Percentiles rank a stretch among this genome's conserved stretches.
Evolutionary conservation across 305 asterid species (phyloP).

Genomic region (Salvia sclarea): DNA sequence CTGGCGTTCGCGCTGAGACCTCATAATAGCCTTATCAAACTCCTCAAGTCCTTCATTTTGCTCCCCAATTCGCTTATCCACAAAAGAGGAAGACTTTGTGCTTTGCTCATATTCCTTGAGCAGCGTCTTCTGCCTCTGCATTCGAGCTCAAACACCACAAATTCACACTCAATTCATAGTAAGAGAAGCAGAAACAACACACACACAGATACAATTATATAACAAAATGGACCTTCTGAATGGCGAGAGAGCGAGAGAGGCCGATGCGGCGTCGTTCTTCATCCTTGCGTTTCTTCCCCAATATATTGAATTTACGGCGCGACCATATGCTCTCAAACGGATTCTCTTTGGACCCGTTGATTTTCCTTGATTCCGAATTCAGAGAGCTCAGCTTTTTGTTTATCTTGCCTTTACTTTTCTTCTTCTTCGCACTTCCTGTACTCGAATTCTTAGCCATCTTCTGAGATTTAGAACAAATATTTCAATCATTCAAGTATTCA

Average conservation of each 20-base stretch:
- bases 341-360: slow-evolving; percentile 54
- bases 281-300: slow-evolving; percentile 86
- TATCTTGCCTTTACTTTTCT: slow-evolving; percentile 50
- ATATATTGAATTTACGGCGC: slow-evolving; percentile 71
- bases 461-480: too few species aligned
- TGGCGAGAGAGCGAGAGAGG: slow-evolving; percentile 78
- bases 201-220: background rate
- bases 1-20: slow-evolving; percentile 92
- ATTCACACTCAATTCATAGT: background rate
- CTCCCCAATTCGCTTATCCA: slow-evolving; percentile 94
- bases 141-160: slow-evolving; percentile 29
- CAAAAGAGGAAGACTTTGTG: slow-evolving; percentile 67
- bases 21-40: slow-evolving; percentile 83
- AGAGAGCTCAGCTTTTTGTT: slow-evolving; percentile 53
- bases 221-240: slow-evolving; percentile 61
- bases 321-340: slow-evolving; percentile 93
- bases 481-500: too few species aligned
- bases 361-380: slow-evolving; percentile 60
- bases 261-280: slow-evolving; percentile 84
- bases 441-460: slow-evolving; percentile 54
- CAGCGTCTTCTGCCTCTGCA: slow-evolving; percentile 89
- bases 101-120: slow-evolving; percentile 86
- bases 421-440: slow-evolving; percentile 44
- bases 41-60: slow-evolving; percentile 74
- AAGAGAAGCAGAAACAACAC: slow-evolving; percentile 3